A percentile compares a stretch with the other conserved stretches of the same genome.
These are phyloP conservation scores for Verticillium nonalfalfae DNA, from an alignment of 2,329 filamentous ascomycete genomes.

Conservation along the genomic window DNA sequence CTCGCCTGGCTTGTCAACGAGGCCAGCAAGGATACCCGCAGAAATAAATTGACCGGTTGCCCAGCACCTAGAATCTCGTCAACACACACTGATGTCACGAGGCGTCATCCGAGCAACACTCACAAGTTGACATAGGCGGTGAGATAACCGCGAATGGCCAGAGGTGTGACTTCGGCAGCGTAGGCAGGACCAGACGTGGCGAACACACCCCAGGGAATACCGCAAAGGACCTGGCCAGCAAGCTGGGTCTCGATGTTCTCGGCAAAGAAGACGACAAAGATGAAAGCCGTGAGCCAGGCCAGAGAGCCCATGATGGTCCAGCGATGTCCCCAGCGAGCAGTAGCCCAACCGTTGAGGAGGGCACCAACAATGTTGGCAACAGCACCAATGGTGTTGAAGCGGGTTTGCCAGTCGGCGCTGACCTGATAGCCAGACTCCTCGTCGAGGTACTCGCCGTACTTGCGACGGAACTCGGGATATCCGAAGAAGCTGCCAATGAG, in stretches of 20 bases:
- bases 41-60: constrained; percentile 35
- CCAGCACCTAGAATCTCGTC: constrained; percentile 21
- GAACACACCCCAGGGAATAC: constrained; percentile 38
- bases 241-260: constrained; percentile 33
- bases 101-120: not conserved
- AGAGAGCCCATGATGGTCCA: constrained; percentile 34
- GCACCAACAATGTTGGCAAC: constrained; percentile 31
- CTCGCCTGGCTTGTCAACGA: constrained; percentile 22
- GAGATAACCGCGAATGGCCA: constrained; percentile 33
- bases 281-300: constrained; percentile 31
- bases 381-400: constrained; percentile 29
- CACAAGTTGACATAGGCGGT: constrained; percentile 36
- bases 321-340: constrained; percentile 34
- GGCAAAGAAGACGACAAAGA: constrained; percentile 44
- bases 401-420: constrained; percentile 44
- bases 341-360: constrained; percentile 33
- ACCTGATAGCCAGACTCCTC: constrained; percentile 35
- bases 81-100: not conserved
- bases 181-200: constrained; percentile 35
- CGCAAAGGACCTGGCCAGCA: constrained; percentile 39
- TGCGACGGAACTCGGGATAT: constrained; percentile 30
- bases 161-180: constrained; percentile 34
- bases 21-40: constrained; percentile 30
- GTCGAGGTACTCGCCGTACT: constrained; percentile 30
- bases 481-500: constrained; percentile 39